phyloP scores from a whole-genome alignment of 345 rosid species.

The Melaleuca quinquenervia region DNA sequence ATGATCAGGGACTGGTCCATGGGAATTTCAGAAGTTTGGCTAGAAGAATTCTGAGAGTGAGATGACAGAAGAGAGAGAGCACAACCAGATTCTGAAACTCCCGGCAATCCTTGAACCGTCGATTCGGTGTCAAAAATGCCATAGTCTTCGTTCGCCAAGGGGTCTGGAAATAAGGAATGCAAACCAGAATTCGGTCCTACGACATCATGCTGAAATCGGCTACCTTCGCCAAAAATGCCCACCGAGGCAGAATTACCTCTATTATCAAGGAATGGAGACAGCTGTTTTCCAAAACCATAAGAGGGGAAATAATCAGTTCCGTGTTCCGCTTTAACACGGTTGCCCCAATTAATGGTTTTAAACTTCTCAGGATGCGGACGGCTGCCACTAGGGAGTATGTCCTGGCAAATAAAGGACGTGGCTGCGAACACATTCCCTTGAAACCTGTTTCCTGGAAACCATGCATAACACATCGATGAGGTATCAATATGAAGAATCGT shows the following conservation, averaged over 20 bases:
- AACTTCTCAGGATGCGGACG: conserved; percentile 20
- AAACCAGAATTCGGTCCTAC: conserved; percentile 17
- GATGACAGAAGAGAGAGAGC: conserved; percentile 99
- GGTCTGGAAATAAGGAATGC: conserved; percentile 17
- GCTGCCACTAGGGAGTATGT: conserved; percentile 22
- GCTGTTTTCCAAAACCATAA: conserved; percentile 12
- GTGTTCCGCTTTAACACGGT: conserved; percentile 35
- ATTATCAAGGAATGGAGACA: conserved; percentile 10
- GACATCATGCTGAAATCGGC: conserved; percentile 8
- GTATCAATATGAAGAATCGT: neutral
- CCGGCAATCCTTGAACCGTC: conserved; percentile 28
- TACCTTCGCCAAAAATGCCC: conserved; percentile 10
- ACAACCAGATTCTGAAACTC: conserved; percentile 40
- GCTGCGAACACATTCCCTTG: conserved; percentile 9
- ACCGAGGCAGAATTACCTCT: conserved; percentile 7
- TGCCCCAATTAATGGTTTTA: conserved; percentile 28
- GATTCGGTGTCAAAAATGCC: conserved; percentile 14
- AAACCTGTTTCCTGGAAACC: conserved; percentile 23
- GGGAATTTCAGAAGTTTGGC: conserved; percentile 26
- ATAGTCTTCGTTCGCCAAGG: conserved; percentile 28
- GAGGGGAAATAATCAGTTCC: conserved; percentile 23
- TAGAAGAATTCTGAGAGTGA: conserved; percentile 33
- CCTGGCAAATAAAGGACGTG: conserved; percentile 45
- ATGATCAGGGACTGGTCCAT: conserved; percentile 14
- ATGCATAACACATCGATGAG: neutral